These are phyloP conservation scores for Clarireedia homoeocarpa DNA, from an alignment of 2,329 filamentous ascomycete species.

Conservation along the genomic window DNA sequence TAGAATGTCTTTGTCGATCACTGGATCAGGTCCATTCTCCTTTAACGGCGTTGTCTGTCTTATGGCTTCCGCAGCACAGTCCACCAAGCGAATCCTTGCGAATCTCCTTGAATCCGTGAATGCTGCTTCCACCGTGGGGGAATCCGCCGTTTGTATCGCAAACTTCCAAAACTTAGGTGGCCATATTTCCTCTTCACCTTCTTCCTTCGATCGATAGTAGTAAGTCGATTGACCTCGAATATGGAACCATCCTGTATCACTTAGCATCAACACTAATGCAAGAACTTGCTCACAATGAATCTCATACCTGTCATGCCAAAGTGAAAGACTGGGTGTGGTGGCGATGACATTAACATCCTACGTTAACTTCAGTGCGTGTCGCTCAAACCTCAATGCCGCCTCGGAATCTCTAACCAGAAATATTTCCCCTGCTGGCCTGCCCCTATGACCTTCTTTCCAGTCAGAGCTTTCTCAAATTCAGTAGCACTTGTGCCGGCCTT, in stretches of 20 bases:
- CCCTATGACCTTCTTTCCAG: slow-evolving; percentile 60
- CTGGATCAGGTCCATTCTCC: slow-evolving; percentile 90
- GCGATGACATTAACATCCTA: slow-evolving; percentile 61
- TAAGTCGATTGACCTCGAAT: slow-evolving; percentile 71
- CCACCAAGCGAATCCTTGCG: slow-evolving; percentile 70
- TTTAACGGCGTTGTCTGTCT: slow-evolving; percentile 69
- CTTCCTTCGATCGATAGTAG: slow-evolving; percentile 63
- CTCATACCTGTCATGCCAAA: slow-evolving; percentile 60
- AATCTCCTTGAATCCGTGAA: slow-evolving; percentile 81
- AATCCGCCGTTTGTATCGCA: slow-evolving; percentile 55
- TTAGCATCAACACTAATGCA: slow-evolving; percentile 10
- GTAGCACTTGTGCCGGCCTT: slow-evolving; percentile 76
- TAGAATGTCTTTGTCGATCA: slow-evolving; percentile 70
- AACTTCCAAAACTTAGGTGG: slow-evolving; percentile 91
- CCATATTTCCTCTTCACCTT: slow-evolving; percentile 51
- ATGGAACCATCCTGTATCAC: slow-evolving; percentile 64
- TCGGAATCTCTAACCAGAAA: slow-evolving; percentile 57
- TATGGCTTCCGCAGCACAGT: slow-evolving; percentile 71
- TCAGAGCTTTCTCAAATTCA: slow-evolving; percentile 66
- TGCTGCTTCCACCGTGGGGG: slow-evolving; percentile 52
- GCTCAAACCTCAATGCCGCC: not conserved
- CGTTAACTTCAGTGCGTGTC: not conserved
- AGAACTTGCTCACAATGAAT: not conserved
- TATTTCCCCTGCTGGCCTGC: slow-evolving; percentile 93
- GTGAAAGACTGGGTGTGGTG: slow-evolving; percentile 85